Conservation (phyloP, 306 rosid genomes). For the Purshia tridentata region DNA sequence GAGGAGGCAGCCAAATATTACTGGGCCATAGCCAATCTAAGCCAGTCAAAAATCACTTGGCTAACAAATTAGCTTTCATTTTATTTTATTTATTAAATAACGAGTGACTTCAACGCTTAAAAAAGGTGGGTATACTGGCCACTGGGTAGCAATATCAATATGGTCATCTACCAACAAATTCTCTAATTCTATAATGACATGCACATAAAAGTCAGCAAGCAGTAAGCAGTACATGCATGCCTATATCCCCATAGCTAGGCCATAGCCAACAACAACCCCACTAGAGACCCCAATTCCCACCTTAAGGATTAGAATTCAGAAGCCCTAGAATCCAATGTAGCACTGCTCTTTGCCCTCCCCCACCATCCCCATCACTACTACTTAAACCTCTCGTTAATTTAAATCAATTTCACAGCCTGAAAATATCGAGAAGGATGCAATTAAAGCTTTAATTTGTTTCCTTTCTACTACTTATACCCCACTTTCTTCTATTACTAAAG, state of each 20-base stretch:
- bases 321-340: slow-evolving; percentile 77
- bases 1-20: slow-evolving; percentile 69
- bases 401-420: too few relatives aligned
- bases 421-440: too few relatives aligned
- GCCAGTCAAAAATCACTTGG: slow-evolving; percentile 46
- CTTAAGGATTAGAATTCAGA: slow-evolving; percentile 27
- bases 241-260: slow-evolving; percentile 11
- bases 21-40: slow-evolving; percentile 70
- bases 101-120: slow-evolving; percentile 57
- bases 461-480: slow-evolving; percentile 39
- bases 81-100: slow-evolving; percentile 9
- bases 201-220: slow-evolving; percentile 9
- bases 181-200: slow-evolving; percentile 26
- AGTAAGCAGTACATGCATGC: slow-evolving; percentile 13
- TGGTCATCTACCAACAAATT: slow-evolving; percentile 43
- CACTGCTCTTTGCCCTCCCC: slow-evolving; percentile 51
- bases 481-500: slow-evolving; percentile 29
- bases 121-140: slow-evolving; percentile 34
- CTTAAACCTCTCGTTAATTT: too few relatives aligned
- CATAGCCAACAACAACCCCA: slow-evolving; percentile 59
- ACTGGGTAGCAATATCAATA: too few relatives aligned
- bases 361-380: slow-evolving; percentile 50
- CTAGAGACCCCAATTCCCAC: slow-evolving; percentile 46
- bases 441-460: slow-evolving; percentile 4
- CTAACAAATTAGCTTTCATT: slow-evolving; percentile 41